Evolutionary conservation across 768 basidiomycete genomes (phyloP), one percentile per base, ranked within the genome.

Genomic region (Boletus vinaceobasis): DNA sequence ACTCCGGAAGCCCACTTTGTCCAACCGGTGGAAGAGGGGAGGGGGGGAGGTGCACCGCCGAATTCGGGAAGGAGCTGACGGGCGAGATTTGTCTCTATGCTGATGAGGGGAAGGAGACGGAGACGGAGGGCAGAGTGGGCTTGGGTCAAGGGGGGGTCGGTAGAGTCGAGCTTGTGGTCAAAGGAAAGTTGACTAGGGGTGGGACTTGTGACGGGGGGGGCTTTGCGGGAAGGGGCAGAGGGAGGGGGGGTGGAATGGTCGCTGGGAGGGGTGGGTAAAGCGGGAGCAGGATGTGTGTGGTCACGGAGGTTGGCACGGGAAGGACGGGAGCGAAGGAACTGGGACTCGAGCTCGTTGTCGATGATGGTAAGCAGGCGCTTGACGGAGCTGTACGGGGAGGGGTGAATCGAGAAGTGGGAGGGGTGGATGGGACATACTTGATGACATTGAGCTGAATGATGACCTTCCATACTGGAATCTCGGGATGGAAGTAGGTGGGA

Each of bases 401-500:
- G 49, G 48, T 59, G 23, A 44, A 43, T 23, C 10, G 3, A 48
- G 29, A 31, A 44, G 11, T 29, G 15, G 10, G 33, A 15, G 5
- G 5, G 3, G 10, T 21, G 10, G 3, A 37, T 13, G 4, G 1
- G 19, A 62, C 73, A 14, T 47, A 84, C 85, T 79, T 71, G 55
- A 88, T 86, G 57, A 88, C 70, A 61, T 88, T 88, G 40, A 88
- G 79, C 58, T 88, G 84, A 8, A 89, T 77, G 50, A 88, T 77
- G 13, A 79, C 76, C 56, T 76, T 80, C 86, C 87, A 89, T 7
- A 81, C 76, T 0, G 74, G 61, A 17, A 80, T 73, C 55, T 89
- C 85, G 43, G 63, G 74, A 42, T 79, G 77, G 52, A 88, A 87
- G 52, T 81, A 78, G 26, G 74, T 75, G 0, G 86, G 86, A 9